Evolutionary conservation across 2,329 filamentous ascomycete species (phyloP).

Genomic region (Colletotrichum sp.): DNA sequence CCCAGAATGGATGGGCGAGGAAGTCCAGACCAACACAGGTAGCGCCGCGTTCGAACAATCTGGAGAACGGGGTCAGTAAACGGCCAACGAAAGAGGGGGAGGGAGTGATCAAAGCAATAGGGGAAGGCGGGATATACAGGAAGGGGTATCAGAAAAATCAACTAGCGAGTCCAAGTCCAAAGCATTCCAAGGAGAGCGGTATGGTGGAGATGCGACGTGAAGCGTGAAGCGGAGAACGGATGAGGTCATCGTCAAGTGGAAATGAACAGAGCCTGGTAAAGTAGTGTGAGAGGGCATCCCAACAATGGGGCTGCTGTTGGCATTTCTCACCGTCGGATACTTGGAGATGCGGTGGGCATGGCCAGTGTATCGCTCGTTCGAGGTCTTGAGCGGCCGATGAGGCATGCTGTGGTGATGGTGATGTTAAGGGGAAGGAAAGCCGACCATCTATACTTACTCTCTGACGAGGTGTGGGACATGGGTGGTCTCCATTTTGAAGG

Average conservation of each 20-base stretch:
- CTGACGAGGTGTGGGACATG: conserved; percentile 94
- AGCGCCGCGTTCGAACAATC: conserved; percentile 91
- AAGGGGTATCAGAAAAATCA: conserved; percentile 55
- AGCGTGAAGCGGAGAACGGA: conserved; percentile 48
- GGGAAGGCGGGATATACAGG: conserved; percentile 66
- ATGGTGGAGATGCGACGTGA: conserved; percentile 42
- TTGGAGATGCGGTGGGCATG: conserved; percentile 41
- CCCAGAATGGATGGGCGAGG: conserved; percentile 95
- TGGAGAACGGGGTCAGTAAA: conserved; percentile 47
- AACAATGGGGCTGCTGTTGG: conserved; percentile 63
- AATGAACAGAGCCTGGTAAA: conserved; percentile 65
- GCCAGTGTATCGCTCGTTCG: conserved; percentile 29
- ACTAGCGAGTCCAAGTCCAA: conserved; percentile 55
- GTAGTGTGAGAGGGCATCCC: conserved; percentile 70
- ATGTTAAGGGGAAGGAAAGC: conserved; percentile 72
- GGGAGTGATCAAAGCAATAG: conserved; percentile 31
- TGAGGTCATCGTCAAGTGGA: conserved; percentile 40
- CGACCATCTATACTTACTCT: conserved; percentile 90
- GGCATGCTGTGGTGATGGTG: conserved; percentile 50
- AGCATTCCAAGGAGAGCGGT: conserved; percentile 37
- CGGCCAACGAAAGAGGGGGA: conserved; percentile 13
- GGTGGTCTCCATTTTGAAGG: conserved; percentile 96
- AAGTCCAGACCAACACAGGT: conserved; percentile 90
- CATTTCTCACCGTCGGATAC: conserved; percentile 72
- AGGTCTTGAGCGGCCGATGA: conserved; percentile 43